These are phyloP conservation scores for Colletotrichum paranaense DNA, from an alignment of 2,329 filamentous ascomycete genomes.

Conservation along the genomic window DNA sequence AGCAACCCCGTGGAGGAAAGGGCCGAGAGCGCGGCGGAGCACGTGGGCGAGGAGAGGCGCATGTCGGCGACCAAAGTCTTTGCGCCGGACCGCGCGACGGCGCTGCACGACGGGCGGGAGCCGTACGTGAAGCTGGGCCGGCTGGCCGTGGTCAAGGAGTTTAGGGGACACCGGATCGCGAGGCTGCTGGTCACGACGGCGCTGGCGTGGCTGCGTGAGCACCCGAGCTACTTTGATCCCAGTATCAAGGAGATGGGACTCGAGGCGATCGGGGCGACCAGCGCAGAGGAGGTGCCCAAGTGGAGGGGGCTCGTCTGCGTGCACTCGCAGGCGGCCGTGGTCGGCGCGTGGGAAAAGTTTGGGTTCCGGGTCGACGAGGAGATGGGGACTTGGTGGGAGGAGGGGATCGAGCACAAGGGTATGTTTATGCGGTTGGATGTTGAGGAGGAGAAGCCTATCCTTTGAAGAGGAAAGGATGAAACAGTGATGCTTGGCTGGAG, in stretches of 20 bases:
- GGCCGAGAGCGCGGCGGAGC: constrained; percentile 39
- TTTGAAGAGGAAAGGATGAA: neutral
- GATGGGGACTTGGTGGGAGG: constrained; percentile 84
- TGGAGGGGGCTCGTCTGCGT: constrained; percentile 75
- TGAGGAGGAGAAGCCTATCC: constrained; percentile 13
- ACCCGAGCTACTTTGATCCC: constrained; percentile 68
- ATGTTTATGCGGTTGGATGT: constrained; percentile 74
- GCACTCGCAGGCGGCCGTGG: constrained; percentile 79
- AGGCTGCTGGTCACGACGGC: constrained; percentile 74
- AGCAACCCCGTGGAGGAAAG: constrained; percentile 10
- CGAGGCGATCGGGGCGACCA: constrained; percentile 54
- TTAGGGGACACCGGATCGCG: constrained; percentile 74
- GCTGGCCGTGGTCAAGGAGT: constrained; percentile 75
- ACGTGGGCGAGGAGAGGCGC: constrained; percentile 26
- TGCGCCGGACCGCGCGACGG: constrained; percentile 56
- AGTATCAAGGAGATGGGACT: constrained; percentile 57
- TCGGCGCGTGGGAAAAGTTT: constrained; percentile 74
- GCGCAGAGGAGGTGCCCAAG: constrained; percentile 55
- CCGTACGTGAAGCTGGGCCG: constrained; percentile 87
- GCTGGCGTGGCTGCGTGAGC: constrained; percentile 72
- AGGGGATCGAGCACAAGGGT: constrained; percentile 85
- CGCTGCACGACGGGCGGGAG: constrained; percentile 70
- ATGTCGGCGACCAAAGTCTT: constrained; percentile 4
- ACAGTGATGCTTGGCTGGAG: neutral
- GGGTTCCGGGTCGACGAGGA: constrained; percentile 80